Percentiles rank a stretch among this genome's conserved stretches.
These are phyloP conservation scores for Colletotrichum sp. DNA, from an alignment of 2,329 filamentous ascomycete species.

Conservation along the genomic window DNA sequence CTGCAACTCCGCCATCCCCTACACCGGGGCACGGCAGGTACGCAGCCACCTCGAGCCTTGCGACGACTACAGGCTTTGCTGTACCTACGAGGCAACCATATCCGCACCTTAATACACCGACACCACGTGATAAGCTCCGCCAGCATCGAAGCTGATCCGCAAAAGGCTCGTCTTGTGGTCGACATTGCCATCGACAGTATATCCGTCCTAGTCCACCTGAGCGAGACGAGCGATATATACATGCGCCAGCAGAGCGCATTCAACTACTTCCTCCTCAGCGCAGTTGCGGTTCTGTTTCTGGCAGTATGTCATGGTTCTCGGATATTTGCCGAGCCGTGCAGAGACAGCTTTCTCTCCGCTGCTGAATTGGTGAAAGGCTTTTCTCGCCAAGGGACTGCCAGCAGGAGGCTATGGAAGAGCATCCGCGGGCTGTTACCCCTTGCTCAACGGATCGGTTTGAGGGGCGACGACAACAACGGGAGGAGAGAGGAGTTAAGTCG, in stretches of 20 bases:
- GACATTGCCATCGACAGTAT: slow-evolving; percentile 37
- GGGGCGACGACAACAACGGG: background rate
- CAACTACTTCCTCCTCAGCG: slow-evolving; percentile 45
- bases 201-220: slow-evolving; percentile 40
- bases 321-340: slow-evolving; percentile 41
- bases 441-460: slow-evolving; percentile 30
- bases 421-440: slow-evolving; percentile 37
- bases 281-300: slow-evolving; percentile 43
- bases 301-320: slow-evolving; percentile 50
- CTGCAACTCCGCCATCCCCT: slow-evolving; percentile 40
- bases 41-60: slow-evolving; percentile 35
- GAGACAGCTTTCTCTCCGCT: slow-evolving; percentile 35
- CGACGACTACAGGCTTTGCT: slow-evolving; percentile 46
- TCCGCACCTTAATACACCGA: slow-evolving; percentile 48
- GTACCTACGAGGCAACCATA: slow-evolving; percentile 49
- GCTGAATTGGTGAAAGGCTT: slow-evolving; percentile 36
- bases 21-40: slow-evolving; percentile 31
- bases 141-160: slow-evolving; percentile 38
- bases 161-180: slow-evolving; percentile 42
- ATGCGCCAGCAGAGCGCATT: slow-evolving; percentile 42
- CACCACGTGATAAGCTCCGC: slow-evolving; percentile 45
- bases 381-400: slow-evolving; percentile 34
- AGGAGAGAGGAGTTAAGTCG: background rate
- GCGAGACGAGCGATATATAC: slow-evolving; percentile 40
- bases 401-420: slow-evolving; percentile 39